Percentiles rank a stretch among this genome's conserved stretches.
Conservation (phyloP, 2,329 filamentous ascomycete species). For the Metarhizium robertsii region DNA sequence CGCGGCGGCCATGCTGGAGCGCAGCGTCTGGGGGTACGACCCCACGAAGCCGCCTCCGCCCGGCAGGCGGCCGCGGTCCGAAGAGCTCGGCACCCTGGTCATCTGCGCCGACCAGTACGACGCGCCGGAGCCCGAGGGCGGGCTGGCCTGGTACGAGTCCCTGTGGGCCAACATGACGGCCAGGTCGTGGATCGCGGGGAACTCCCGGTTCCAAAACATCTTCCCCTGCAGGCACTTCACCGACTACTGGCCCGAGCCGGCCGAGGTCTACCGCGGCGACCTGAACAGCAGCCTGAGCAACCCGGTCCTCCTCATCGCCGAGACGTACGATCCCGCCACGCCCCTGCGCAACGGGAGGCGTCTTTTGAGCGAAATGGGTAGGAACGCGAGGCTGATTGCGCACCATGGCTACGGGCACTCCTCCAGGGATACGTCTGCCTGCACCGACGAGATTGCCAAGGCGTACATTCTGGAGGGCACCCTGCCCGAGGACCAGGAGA, state of each 20-base stretch:
- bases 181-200: slow-evolving; percentile 35
- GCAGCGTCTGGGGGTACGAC: slow-evolving; percentile 29
- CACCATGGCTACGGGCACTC: slow-evolving; percentile 42
- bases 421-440: slow-evolving; percentile 33
- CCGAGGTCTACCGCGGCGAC: slow-evolving; percentile 37
- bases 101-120: slow-evolving; percentile 39
- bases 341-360: slow-evolving; percentile 37
- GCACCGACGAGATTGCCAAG: slow-evolving; percentile 32
- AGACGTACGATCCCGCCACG: slow-evolving; percentile 41
- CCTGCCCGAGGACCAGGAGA: slow-evolving; percentile 31
- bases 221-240: slow-evolving; percentile 37
- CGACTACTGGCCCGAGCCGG: slow-evolving; percentile 34
- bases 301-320: slow-evolving; percentile 37
- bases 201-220: slow-evolving; percentile 34
- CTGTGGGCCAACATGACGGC: slow-evolving; percentile 39
- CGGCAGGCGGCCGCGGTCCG: slow-evolving; percentile 20
- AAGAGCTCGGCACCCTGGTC: slow-evolving; percentile 31
- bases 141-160: slow-evolving; percentile 33
- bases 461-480: slow-evolving; percentile 31
- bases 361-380: slow-evolving; percentile 34
- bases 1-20: slow-evolving; percentile 28
- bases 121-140: slow-evolving; percentile 25
- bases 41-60: slow-evolving; percentile 23
- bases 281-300: slow-evolving; percentile 32
- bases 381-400: slow-evolving; percentile 36